These are phyloP conservation scores for Colletotrichum zoysiae DNA, from an alignment of 2,329 filamentous ascomycete genomes.

Conservation along the genomic window DNA sequence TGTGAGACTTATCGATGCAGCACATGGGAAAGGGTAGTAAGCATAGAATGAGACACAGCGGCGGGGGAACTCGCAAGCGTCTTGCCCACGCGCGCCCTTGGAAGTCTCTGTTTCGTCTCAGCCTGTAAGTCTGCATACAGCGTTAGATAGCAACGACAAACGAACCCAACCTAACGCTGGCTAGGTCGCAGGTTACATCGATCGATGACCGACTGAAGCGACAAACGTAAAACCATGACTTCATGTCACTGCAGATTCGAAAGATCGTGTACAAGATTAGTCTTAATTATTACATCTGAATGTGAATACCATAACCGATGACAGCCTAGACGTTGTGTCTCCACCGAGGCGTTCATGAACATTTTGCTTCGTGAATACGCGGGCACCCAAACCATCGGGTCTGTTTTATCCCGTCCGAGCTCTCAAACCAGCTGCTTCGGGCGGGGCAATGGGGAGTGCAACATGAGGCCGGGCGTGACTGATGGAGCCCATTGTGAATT, in stretches of 20 bases:
- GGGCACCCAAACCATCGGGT: not conserved
- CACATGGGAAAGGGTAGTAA: not conserved
- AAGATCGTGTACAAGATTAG: slow-evolving; percentile 11
- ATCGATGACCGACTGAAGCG: not conserved
- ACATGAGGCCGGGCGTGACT: not conserved
- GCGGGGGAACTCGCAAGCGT: not conserved
- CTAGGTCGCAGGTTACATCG: too few species aligned
- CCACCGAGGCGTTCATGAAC: slow-evolving; percentile 29
- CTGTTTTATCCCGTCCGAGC: not conserved
- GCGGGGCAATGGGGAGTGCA: not conserved
- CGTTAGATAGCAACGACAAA: not conserved
- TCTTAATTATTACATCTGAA: slow-evolving; percentile 40
- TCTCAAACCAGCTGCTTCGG: not conserved
- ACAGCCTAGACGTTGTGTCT: not conserved
- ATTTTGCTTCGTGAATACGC: slow-evolving; percentile 26
- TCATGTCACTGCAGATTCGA: not conserved
- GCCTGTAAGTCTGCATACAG: not conserved
- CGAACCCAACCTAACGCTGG: too few species aligned
- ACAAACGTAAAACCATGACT: too few species aligned
- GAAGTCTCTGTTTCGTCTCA: slow-evolving; percentile 19
- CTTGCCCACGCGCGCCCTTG: not conserved
- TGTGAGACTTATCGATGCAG: not conserved
- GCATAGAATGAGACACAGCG: not conserved
- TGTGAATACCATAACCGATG: slow-evolving; percentile 27
- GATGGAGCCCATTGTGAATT: slow-evolving; percentile 28